phyloP scores from a whole-genome alignment of 2,329 filamentous ascomycete species.

The Pseudocercospora cruenta region DNA sequence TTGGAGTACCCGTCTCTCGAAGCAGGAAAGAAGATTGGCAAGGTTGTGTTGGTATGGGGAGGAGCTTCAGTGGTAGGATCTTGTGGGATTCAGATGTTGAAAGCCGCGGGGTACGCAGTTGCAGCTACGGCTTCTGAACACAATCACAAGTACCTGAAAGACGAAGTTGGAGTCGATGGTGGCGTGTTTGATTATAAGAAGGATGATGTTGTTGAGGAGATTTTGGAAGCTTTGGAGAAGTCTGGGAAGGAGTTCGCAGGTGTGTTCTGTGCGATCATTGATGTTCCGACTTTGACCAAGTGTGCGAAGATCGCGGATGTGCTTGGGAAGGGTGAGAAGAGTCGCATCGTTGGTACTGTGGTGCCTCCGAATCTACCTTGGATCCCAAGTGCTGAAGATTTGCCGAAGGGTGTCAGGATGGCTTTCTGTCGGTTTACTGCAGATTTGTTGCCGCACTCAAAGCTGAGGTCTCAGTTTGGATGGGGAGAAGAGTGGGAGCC shows the following conservation, averaged over 20 bases:
- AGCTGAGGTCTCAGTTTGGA: slow-evolving; percentile 34
- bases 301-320: slow-evolving; percentile 15
- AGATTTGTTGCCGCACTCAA: slow-evolving; percentile 5
- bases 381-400: slow-evolving; percentile 10
- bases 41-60: slow-evolving; percentile 55
- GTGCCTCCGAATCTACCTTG: slow-evolving; percentile 16
- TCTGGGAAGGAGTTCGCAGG: slow-evolving; percentile 37
- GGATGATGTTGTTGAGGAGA: slow-evolving; percentile 36
- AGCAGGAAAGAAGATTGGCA: slow-evolving; percentile 31
- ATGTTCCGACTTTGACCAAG: slow-evolving; percentile 8
- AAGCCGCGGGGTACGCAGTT: slow-evolving; percentile 50
- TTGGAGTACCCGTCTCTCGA: slow-evolving; percentile 18
- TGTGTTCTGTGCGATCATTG: slow-evolving; percentile 30
- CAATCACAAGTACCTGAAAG: slow-evolving; percentile 51
- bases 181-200: slow-evolving; percentile 49
- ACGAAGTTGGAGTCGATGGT: slow-evolving; percentile 32
- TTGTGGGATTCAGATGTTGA: slow-evolving; percentile 52
- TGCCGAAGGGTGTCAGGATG: slow-evolving; percentile 14
- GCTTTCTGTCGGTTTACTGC: slow-evolving; percentile 11
- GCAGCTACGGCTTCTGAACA: slow-evolving; percentile 47
- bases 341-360: slow-evolving; percentile 21
- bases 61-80: slow-evolving; percentile 54
- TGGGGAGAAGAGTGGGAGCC: slow-evolving; percentile 24
- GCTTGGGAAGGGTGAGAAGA: slow-evolving; percentile 9
- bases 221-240: slow-evolving; percentile 36